phyloP scores from a whole-genome alignment of 768 basidiomycete genomes.

The Leucosporidium scottii region DNA sequence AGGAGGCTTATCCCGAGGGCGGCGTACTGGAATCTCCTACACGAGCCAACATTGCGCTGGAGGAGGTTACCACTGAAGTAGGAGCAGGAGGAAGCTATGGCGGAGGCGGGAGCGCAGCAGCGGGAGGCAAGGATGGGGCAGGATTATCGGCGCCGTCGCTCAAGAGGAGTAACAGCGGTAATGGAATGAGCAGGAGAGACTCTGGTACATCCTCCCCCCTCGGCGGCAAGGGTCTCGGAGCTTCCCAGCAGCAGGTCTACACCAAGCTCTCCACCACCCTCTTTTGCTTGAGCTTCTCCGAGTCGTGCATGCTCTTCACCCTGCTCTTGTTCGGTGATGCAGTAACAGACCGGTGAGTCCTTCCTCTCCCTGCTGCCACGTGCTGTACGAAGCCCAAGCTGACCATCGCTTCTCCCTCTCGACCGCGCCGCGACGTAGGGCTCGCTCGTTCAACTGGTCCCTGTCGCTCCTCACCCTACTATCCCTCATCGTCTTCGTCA shows the following conservation, averaged over 20 bases:
- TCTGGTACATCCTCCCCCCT: no score
- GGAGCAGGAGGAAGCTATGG: background rate
- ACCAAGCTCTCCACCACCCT: constrained; percentile 23
- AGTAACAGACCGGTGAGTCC: constrained; percentile 31
- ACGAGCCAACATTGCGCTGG: constrained; percentile 1
- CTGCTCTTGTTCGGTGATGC: constrained; percentile 35
- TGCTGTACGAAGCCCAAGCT: background rate
- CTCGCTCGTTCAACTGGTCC: constrained; percentile 37
- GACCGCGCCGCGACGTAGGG: constrained; percentile 7
- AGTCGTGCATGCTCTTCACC: constrained; percentile 36
- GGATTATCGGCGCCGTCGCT: no score
- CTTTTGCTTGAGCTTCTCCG: constrained; percentile 38
- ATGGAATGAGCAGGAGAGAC: background rate
- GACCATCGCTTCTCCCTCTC: background rate
- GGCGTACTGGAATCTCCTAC: background rate
- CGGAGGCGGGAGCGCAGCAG: background rate
- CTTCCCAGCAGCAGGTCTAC: constrained; percentile 9
- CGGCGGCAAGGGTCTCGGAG: background rate
- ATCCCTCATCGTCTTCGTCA: constrained; percentile 35
- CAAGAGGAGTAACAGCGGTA: background rate
- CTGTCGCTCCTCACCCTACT: constrained; percentile 34
- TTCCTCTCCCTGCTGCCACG: background rate
- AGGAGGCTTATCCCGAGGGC: constrained; percentile 18
- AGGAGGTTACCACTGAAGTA: background rate
- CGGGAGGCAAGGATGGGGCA: background rate